Evolutionary conservation across 106 monocot species (phyloP), one percentile per base, ranked within the genome.

Genomic region (Acanthochlamys bracteata): DNA sequence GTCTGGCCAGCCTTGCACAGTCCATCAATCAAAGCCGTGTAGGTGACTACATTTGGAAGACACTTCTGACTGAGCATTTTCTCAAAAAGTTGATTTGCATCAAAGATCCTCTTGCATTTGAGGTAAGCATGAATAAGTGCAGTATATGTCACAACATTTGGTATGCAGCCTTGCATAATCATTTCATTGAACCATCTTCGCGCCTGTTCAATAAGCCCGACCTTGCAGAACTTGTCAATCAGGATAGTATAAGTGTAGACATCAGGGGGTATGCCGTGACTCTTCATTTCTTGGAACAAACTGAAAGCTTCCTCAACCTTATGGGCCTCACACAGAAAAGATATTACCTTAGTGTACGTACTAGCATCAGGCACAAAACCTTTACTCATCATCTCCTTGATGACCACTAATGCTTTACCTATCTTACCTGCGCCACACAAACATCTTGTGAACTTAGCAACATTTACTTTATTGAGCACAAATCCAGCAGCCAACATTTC

Each of bases 391-490:
- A 88, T 70, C 73, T 91, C 84, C 42, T 79, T 85, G 46, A 98
- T 83, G 59, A 91, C 73, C 52, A 65, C 64, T 76, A 91, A 88
- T 51, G 85, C 88, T 73, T 76, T 76, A 41, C 77, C 79, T 73
- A 79, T 88, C 59, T 92, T 98, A 54, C 83, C 80, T 10, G 66
- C 62, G 20, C 67, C 76, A 73, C 88, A 92, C 33, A 98, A 74
- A 63, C 83, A 88, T 53, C 78, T 58, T 43, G 80, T 75, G 70
- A 88, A 92, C 60, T 88, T 91, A 16, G 42, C 69, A 25, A 77
- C 73, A 75, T 98, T 98, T n/a, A 88, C 75, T 74, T 91, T 92
- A 63, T 98, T 98, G 74, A 98, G 88, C 63, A 98, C 78, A 68
- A 85, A 67, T 9, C 91, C 91, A 65, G 70, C 74, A 74, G 78